Percentiles rank a stretch among this genome's conserved stretches.
These are phyloP conservation scores for Citrus medica DNA, from an alignment of 345 rosid species.

Conservation along the genomic window DNA sequence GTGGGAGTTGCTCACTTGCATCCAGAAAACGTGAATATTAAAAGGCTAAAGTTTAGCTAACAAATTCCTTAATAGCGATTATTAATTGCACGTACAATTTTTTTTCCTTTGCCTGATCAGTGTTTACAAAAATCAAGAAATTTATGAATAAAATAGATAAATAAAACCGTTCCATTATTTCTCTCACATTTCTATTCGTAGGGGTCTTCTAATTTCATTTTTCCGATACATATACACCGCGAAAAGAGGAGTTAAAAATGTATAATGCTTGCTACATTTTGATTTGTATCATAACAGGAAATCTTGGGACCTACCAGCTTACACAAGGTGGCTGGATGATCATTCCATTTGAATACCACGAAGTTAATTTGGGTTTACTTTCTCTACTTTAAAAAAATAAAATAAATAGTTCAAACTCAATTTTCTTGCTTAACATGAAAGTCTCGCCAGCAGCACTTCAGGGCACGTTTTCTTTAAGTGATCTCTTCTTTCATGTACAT, in stretches of 20 bases:
- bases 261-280: background rate
- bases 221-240: background rate
- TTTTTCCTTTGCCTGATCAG: no score
- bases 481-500: conserved; percentile 1
- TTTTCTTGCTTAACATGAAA: conserved; percentile 14
- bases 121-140: background rate
- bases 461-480: background rate
- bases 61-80: background rate
- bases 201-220: background rate
- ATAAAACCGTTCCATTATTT: background rate
- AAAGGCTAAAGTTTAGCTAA: background rate
- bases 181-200: background rate
- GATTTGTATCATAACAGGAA: background rate
- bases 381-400: background rate
- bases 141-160: background rate
- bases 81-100: background rate
- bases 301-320: conserved; percentile 12
- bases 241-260: background rate
- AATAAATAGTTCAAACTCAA: background rate
- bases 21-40: background rate
- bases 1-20: background rate
- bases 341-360: background rate
- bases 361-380: background rate
- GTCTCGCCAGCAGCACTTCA: background rate
- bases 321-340: conserved; percentile 1